These are phyloP conservation scores for Exophiala alcalophila DNA, from an alignment of 2,329 filamentous ascomycete species.

Conservation along the genomic window DNA sequence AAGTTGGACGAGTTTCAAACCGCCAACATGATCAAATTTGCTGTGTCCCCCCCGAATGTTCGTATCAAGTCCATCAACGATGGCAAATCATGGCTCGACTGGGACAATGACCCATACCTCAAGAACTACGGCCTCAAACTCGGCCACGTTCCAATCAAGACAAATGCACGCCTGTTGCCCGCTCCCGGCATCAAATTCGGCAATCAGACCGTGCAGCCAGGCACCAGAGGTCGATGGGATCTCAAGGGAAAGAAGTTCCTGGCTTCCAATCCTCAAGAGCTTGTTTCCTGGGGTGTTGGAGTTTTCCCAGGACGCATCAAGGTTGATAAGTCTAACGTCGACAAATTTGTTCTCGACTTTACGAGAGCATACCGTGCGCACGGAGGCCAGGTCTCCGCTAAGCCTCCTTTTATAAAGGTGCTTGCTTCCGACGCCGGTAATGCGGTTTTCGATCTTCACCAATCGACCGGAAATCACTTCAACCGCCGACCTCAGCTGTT, in stretches of 20 bases:
- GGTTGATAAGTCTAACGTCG: slow-evolving; percentile 43
- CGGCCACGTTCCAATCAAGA: slow-evolving; percentile 59
- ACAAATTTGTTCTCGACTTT: slow-evolving; percentile 60
- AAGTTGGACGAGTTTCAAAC: slow-evolving; percentile 66
- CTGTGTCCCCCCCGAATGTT: slow-evolving; percentile 70
- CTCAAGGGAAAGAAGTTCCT: slow-evolving; percentile 78
- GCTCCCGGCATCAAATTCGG: slow-evolving; percentile 68
- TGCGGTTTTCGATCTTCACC: slow-evolving; percentile 56
- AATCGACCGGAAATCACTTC: slow-evolving; percentile 53
- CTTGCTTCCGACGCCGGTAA: slow-evolving; percentile 48
- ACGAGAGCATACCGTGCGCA: slow-evolving; percentile 58
- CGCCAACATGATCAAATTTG: slow-evolving; percentile 85
- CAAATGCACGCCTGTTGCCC: slow-evolving; percentile 67
- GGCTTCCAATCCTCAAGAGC: slow-evolving; percentile 57
- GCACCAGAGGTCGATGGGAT: slow-evolving; percentile 77
- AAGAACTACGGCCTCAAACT: slow-evolving; percentile 72
- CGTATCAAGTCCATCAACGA: slow-evolving; percentile 67
- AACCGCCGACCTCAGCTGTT: slow-evolving; percentile 68
- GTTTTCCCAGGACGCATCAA: slow-evolving; percentile 57
- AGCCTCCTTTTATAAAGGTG: slow-evolving; percentile 46
- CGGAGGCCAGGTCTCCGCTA: slow-evolving; percentile 55
- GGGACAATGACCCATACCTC: slow-evolving; percentile 67
- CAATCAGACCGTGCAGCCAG: slow-evolving; percentile 56
- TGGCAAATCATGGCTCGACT: slow-evolving; percentile 66
- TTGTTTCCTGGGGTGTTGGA: slow-evolving; percentile 74